Evolutionary conservation across 1,284 basidiomycete genomes (phyloP).

Genomic region (Violaceomyces palustris): DNA sequence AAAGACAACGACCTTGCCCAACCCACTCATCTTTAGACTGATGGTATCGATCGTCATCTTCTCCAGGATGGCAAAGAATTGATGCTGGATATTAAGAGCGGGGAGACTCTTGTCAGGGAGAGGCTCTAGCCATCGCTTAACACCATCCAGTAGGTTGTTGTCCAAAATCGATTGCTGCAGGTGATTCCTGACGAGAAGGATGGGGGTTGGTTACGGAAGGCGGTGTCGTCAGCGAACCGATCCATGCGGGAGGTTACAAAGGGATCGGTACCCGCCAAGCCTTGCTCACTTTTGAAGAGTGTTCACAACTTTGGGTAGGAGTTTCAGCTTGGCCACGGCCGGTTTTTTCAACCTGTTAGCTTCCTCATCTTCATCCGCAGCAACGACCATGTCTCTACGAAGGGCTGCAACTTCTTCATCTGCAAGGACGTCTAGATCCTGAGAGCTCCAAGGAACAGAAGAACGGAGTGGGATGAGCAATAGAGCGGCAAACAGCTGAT

Average conservation of each 20-base stretch:
- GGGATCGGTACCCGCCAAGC: slow-evolving; percentile 15
- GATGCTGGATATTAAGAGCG: slow-evolving; percentile 88
- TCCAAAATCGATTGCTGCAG: slow-evolving; percentile 89
- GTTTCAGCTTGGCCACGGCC: slow-evolving; percentile 75
- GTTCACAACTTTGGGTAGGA: slow-evolving; percentile 84
- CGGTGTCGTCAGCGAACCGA: neutral
- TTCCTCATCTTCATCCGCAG: slow-evolving; percentile 77
- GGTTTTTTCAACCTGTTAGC: slow-evolving; percentile 78
- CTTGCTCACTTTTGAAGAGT: slow-evolving; percentile 89
- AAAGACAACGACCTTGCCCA: slow-evolving; percentile 89
- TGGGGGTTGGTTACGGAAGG: too few species aligned
- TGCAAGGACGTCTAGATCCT: slow-evolving; percentile 73
- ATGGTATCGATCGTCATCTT: slow-evolving; percentile 84
- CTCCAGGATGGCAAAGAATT: slow-evolving; percentile 74
- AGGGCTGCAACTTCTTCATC: slow-evolving; percentile 85
- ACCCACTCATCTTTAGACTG: slow-evolving; percentile 82
- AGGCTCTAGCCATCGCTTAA: slow-evolving; percentile 88
- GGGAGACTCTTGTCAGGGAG: slow-evolving; percentile 86
- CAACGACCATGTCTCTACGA: slow-evolving; percentile 76
- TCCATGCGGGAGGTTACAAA: neutral
- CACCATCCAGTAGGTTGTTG: slow-evolving; percentile 86
- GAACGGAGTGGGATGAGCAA: neutral
- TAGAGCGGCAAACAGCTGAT: neutral
- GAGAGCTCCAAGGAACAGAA: neutral
- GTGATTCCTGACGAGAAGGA: slow-evolving; percentile 66